These are phyloP conservation scores for Penicillium tannophilum DNA, from an alignment of 495 filamentous ascomycete species.

Conservation along the genomic window DNA sequence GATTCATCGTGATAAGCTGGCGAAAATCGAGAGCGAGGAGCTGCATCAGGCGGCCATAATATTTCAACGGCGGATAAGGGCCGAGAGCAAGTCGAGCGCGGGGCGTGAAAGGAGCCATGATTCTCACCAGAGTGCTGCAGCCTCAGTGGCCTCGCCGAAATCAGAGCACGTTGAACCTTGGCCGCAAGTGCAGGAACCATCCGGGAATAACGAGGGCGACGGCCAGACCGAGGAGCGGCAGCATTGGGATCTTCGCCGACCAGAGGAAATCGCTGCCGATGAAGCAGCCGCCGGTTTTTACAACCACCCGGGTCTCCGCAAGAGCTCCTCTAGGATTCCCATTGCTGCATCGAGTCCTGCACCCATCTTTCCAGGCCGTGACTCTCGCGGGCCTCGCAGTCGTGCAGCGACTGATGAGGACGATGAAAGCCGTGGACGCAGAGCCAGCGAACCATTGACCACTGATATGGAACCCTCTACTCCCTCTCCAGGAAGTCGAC, in stretches of 20 bases:
- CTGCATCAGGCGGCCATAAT: constrained; percentile 83
- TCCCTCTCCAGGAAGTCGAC: constrained; percentile 45
- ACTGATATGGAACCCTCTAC: constrained; percentile 55
- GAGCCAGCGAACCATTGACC: constrained; percentile 70
- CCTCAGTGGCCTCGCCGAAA: constrained; percentile 32
- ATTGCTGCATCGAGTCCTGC: constrained; percentile 74
- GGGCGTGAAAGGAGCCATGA: constrained; percentile 58
- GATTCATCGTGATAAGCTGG: constrained; percentile 97
- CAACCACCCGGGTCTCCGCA: constrained; percentile 44
- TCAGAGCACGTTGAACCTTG: constrained; percentile 40
- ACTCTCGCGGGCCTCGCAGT: constrained; percentile 66
- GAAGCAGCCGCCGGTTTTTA: constrained; percentile 45
- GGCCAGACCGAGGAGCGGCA: constrained; percentile 34
- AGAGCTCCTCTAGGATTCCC: constrained; percentile 76
- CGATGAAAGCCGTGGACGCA: constrained; percentile 64
- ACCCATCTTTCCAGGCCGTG: constrained; percentile 75
- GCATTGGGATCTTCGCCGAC: constrained; percentile 73
- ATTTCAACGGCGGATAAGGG: constrained; percentile 58
- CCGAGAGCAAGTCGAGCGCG: constrained; percentile 62
- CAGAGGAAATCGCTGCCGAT: constrained; percentile 79
- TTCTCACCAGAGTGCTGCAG: constrained; percentile 34
- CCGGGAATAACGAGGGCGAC: constrained; percentile 38
- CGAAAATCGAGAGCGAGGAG: constrained; percentile 89
- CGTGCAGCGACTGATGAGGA: constrained; percentile 48
- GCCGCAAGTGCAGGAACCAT: constrained; percentile 42